Evolutionary conservation across 768 basidiomycete species (phyloP).

Genomic region (Mycena metata): DNA sequence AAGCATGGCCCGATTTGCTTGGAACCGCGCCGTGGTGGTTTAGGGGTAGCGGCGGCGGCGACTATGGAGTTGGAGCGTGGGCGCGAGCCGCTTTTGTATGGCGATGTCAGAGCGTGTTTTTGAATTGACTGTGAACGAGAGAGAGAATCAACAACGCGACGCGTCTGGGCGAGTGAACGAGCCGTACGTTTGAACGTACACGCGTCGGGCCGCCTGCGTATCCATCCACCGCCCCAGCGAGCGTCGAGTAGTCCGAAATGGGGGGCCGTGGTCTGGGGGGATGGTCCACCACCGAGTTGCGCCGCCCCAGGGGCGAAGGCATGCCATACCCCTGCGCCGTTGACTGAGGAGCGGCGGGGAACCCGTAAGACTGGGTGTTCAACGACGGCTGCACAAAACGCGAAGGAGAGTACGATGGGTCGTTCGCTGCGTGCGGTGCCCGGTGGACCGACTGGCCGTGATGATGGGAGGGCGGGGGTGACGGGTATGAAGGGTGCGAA

Average conservation of each 20-base stretch:
- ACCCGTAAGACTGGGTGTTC: constrained; percentile 26
- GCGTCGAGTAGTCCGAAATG: constrained; percentile 30
- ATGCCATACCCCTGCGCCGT: neutral
- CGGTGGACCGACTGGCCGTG: constrained; percentile 11
- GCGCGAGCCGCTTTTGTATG: constrained; percentile 28
- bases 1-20: constrained; percentile 29
- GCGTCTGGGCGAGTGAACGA: neutral
- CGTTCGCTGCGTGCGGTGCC: constrained; percentile 19
- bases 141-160: neutral
- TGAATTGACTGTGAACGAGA: constrained; percentile 26
- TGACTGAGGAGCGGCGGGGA: constrained; percentile 28
- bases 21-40: constrained; percentile 23
- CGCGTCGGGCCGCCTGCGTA: constrained; percentile 21
- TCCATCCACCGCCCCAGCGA: constrained; percentile 27
- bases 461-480: neutral
- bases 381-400: constrained; percentile 33
- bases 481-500: constrained; percentile 9
- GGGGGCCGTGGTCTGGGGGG: constrained; percentile 15
- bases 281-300: constrained; percentile 30
- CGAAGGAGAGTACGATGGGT: constrained; percentile 32
- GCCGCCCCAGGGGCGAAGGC: constrained; percentile 28
- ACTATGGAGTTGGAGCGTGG: constrained; percentile 39
- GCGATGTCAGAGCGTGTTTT: constrained; percentile 22
- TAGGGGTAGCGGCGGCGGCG: constrained; percentile 14
- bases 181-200: constrained; percentile 25